Conservation (phyloP, 2,329 filamentous ascomycete species). For the Aspergillus ochraceoroseus region DNA sequence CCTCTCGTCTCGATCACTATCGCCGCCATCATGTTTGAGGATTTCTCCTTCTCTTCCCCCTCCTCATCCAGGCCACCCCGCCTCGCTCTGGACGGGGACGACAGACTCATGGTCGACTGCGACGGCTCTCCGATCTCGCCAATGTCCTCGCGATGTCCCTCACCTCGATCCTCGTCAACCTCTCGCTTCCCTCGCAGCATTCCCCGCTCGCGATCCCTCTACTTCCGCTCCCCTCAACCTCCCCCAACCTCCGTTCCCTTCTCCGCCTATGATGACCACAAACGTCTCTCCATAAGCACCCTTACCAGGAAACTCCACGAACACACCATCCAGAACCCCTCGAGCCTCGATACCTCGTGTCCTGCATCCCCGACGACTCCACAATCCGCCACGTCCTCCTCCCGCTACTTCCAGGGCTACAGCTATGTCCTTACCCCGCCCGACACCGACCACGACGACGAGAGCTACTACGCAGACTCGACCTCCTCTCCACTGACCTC, state of each 20-base stretch:
- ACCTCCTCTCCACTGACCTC: constrained; percentile 56
- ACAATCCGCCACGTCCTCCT: constrained; percentile 10
- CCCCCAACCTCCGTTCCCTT: constrained; percentile 44
- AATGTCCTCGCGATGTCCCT: constrained; percentile 42
- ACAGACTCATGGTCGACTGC: constrained; percentile 35
- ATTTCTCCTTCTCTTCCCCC: constrained; percentile 41
- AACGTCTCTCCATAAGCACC: constrained; percentile 39
- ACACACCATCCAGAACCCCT: constrained; percentile 34
- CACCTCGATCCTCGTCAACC: constrained; percentile 32
- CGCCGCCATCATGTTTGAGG: constrained; percentile 37
- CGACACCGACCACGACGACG: constrained; percentile 39
- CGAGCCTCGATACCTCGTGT: constrained; percentile 16
- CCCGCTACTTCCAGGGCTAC: constrained; percentile 23
- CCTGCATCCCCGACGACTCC: constrained; percentile 22
- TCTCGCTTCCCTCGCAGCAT: constrained; percentile 30
- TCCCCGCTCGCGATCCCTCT: constrained; percentile 32
- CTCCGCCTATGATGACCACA: constrained; percentile 39
- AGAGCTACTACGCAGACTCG: constrained; percentile 33
- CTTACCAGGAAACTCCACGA: constrained; percentile 41
- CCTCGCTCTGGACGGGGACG: constrained; percentile 30
- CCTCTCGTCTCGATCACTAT: constrained; percentile 1
- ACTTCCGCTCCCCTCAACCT: constrained; percentile 33
- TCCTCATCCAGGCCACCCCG: constrained; percentile 30
- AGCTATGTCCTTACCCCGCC: constrained; percentile 37
- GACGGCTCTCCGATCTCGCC: constrained; percentile 40